Conservation (phyloP, 352 stramenopile species). For the Blastocystis sp. region DNA sequence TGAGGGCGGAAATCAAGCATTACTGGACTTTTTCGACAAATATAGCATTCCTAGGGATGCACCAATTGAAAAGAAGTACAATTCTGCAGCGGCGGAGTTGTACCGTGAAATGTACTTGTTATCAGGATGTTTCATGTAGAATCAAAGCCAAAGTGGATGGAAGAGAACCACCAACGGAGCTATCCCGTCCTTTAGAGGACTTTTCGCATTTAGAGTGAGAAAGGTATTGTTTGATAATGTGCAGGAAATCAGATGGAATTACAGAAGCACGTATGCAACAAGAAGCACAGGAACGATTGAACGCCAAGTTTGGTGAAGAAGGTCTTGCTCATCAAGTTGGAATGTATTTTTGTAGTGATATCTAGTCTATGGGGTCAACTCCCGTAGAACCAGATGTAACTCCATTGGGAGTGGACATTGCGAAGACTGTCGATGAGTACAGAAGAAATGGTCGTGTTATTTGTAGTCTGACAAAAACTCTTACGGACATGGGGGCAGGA, state of each 20-base stretch:
- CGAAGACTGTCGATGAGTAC: constrained; percentile 11
- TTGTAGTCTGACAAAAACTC: not conserved
- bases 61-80: constrained; percentile 69
- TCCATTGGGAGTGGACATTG: not conserved
- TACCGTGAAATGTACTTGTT: constrained; percentile 63
- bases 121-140: not conserved
- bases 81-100: constrained; percentile 47
- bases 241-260: not conserved
- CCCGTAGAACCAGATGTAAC: not conserved
- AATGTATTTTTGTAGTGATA: not conserved
- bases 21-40: constrained; percentile 60
- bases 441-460: not conserved
- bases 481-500: constrained; percentile 13
- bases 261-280: not conserved
- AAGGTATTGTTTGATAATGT: not conserved
- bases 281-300: constrained; percentile 12
- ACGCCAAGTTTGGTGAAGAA: constrained; percentile 53
- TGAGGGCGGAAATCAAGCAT: constrained; percentile 67
- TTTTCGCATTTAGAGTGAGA: not conserved
- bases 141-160: constrained; percentile 58
- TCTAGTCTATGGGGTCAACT: constrained; percentile 1
- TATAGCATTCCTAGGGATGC: constrained; percentile 65
- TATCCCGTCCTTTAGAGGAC: not conserved
- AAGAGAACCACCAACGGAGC: constrained; percentile 44
- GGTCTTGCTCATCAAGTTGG: constrained; percentile 32